Base-by-base conservation (phyloP, 2,329 filamentous ascomycete genomes). In the Sporothrix schenckii region DNA sequence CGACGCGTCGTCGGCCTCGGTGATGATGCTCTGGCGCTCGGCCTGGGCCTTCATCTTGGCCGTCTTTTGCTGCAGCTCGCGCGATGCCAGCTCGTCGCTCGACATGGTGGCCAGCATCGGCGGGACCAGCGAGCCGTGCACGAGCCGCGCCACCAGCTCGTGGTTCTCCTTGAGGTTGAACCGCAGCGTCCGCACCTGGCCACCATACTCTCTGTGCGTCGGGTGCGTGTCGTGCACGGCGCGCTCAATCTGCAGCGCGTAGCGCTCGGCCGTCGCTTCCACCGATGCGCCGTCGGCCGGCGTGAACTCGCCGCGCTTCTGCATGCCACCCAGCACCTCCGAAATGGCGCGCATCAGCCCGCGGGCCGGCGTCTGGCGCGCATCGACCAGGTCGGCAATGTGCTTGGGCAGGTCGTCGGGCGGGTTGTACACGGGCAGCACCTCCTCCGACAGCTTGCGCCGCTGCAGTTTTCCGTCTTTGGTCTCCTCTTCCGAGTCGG, bases 101-200 rank as follows among this genome's bases (percentile, higher is more conserved):
- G 88, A 90, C 95, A 99, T 97, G 68, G 87, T 87, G n/a, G 92
- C 92, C 60, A 99, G 84, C 70, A 88, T 88, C n/a, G 90, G 83
- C 0, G 94, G 88, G 7, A 89, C 88, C 49, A 97, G 83, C 44
- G 85, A 88, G 68, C 88, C 87, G 72, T 87, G 87, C n/a, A 98
- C 83, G 68, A 99, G 83, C 53, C 91, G 88, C 76, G 90, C 87
- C 68, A 91, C 88, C 58, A 99, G 84, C 75, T 93, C 89, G 69
- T 89, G 81, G 79, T 99, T 99, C 77, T 89, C 90, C 85, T 97
- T 97, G 72, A 97, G 84, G 80, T 98, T 98, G 80, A 92, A 92
- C 65, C 89, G 83, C 74, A 99, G 87, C 58, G 90, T 88, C 73
- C 93, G 89, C 75, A 93, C 86, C 80, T 97, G 88, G 47, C 82